Evolutionary conservation across 2,329 filamentous ascomycete species (phyloP).

Genomic region (Aspergillus calidoustus): DNA sequence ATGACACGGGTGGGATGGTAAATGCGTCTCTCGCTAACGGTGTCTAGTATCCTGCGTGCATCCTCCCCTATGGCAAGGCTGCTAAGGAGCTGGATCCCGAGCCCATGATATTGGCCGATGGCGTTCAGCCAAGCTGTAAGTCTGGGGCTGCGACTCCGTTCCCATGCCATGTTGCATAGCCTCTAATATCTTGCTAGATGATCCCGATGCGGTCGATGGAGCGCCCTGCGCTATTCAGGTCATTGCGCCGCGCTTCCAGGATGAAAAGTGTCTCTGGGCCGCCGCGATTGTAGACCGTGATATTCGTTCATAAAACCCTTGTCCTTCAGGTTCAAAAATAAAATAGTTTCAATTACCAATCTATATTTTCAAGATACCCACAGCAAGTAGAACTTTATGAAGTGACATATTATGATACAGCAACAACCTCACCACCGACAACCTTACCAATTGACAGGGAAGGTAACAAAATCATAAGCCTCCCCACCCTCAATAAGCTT

Average conservation of each 20-base stretch:
- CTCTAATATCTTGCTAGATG: not conserved
- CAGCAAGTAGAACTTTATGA: too few relatives aligned
- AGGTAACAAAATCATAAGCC: not conserved
- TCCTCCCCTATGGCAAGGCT: not conserved
- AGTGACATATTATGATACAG: too few relatives aligned
- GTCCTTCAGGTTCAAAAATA: too few relatives aligned
- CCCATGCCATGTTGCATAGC: too few relatives aligned
- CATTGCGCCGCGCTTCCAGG: conserved; percentile 50
- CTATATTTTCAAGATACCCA: too few relatives aligned
- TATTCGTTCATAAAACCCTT: conserved; percentile 2
- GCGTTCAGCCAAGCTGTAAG: not conserved
- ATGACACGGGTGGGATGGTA: too few relatives aligned
- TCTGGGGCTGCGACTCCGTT: not conserved
- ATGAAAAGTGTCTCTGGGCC: conserved; percentile 50
- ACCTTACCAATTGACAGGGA: not conserved
- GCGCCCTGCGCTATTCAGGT: conserved; percentile 54
- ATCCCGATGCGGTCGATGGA: not conserved
- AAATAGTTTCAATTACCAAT: too few relatives aligned
- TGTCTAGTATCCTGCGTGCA: not conserved
- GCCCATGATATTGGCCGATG: not conserved
- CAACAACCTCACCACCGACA: too few relatives aligned
- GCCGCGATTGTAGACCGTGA: conserved; percentile 35
- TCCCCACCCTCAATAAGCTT: conserved; percentile 17
- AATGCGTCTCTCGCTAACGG: too few relatives aligned
- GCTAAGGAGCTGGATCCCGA: not conserved